A percentile compares a stretch with the other conserved stretches of the same genome.
Conservation (phyloP, 306 rosid species). For the Lathyrus oleraceus region DNA sequence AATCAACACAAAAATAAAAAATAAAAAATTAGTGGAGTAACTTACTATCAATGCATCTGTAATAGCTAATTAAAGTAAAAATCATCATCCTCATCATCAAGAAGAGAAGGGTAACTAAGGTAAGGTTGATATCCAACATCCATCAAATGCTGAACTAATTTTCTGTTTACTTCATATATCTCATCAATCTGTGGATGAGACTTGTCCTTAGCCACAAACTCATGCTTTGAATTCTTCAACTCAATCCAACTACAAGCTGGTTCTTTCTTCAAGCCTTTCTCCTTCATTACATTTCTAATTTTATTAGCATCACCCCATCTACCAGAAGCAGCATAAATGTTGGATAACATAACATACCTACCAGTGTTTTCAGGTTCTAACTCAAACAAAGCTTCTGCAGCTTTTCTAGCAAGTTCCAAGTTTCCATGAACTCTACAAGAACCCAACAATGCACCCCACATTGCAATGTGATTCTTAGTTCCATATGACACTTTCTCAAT, state of each 20-base stretch:
- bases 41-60: background rate
- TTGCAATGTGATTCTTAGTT: constrained; percentile 43
- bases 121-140: constrained; percentile 51
- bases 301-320: constrained; percentile 53
- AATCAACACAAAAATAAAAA: background rate
- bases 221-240: constrained; percentile 50
- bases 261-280: constrained; percentile 56
- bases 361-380: constrained; percentile 62
- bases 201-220: constrained; percentile 58
- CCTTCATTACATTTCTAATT: constrained; percentile 51
- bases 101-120: constrained; percentile 35
- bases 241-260: constrained; percentile 64
- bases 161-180: constrained; percentile 44
- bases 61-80: constrained; percentile 20
- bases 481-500: constrained; percentile 45
- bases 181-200: constrained; percentile 49
- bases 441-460: constrained; percentile 70
- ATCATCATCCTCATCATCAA: constrained; percentile 44
- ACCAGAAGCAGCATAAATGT: constrained; percentile 61
- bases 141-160: constrained; percentile 52
- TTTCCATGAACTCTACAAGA: constrained; percentile 59
- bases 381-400: constrained; percentile 60
- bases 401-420: constrained; percentile 51
- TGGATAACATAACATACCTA: constrained; percentile 65
- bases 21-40: background rate